These are phyloP conservation scores for Westerdykella ornata DNA, from an alignment of 2,329 filamentous ascomycete genomes.

Conservation along the genomic window DNA sequence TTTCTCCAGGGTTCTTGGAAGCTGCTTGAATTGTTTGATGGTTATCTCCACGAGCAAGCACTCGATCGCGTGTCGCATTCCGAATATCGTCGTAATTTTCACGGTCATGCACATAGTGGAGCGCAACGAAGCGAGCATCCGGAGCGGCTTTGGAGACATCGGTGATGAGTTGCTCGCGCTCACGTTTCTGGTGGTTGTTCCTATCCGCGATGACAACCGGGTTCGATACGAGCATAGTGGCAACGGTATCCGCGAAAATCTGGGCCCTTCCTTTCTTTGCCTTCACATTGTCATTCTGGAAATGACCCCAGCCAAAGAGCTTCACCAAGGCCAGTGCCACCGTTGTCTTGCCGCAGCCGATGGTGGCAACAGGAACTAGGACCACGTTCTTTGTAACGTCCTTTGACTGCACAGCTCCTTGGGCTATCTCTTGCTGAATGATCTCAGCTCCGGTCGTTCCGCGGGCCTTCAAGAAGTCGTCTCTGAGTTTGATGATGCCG, in stretches of 20 bases:
- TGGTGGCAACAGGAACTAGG: slow-evolving; percentile 83
- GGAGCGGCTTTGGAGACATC: slow-evolving; percentile 61
- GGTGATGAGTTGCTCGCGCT: slow-evolving; percentile 78
- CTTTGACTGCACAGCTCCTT: slow-evolving; percentile 45
- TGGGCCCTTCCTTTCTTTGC: slow-evolving; percentile 67
- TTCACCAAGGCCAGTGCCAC: slow-evolving; percentile 72
- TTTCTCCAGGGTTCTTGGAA: slow-evolving; percentile 65
- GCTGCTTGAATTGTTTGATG: slow-evolving; percentile 92
- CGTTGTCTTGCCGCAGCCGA: slow-evolving; percentile 96
- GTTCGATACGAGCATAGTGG: slow-evolving; percentile 56
- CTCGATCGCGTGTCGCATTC: slow-evolving; percentile 66
- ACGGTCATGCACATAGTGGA: slow-evolving; percentile 78
- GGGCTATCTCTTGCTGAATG: slow-evolving; percentile 63
- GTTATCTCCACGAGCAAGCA: slow-evolving; percentile 83
- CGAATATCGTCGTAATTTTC: slow-evolving; percentile 64
- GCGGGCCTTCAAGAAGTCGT: slow-evolving; percentile 78
- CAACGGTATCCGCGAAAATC: slow-evolving; percentile 66
- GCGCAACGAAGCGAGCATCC: slow-evolving; percentile 67
- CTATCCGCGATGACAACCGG: slow-evolving; percentile 82
- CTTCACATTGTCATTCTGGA: slow-evolving; percentile 94
- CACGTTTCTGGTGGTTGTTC: slow-evolving; percentile 85
- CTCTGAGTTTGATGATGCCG: slow-evolving; percentile 83
- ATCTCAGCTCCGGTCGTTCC: slow-evolving; percentile 85
- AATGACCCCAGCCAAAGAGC: slow-evolving; percentile 84
- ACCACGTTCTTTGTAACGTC: slow-evolving; percentile 63